Conservation (phyloP, 768 basidiomycete species). For the Coprinellus aureogranulatus region DNA sequence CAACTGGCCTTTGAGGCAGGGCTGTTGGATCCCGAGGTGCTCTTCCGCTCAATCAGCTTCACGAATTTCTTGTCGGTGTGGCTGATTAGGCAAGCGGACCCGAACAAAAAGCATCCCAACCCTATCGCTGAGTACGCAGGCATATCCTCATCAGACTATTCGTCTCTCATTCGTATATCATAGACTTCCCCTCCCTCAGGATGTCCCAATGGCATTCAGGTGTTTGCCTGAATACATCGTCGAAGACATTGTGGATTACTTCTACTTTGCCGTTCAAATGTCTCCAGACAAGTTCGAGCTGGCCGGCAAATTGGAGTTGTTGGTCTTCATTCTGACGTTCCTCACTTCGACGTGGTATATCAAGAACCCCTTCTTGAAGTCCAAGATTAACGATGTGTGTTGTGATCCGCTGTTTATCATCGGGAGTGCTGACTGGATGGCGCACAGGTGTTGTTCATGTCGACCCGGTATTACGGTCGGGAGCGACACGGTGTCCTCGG, state of each 20-base stretch:
- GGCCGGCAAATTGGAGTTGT: slow-evolving; percentile 80
- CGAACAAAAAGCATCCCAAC: slow-evolving; percentile 71
- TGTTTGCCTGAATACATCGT: slow-evolving; percentile 91
- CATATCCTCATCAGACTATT: not conserved
- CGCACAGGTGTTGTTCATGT: slow-evolving; percentile 68
- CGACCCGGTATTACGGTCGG: slow-evolving; percentile 63
- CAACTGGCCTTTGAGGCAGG: slow-evolving; percentile 84
- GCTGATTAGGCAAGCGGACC: slow-evolving; percentile 89
- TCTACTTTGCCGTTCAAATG: slow-evolving; percentile 73
- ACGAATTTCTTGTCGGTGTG: slow-evolving; percentile 90
- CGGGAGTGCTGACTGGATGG: not conserved
- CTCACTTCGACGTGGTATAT: slow-evolving; percentile 94
- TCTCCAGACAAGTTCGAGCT: slow-evolving; percentile 80
- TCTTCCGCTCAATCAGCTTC: slow-evolving; percentile 76
- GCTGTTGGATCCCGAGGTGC: slow-evolving; percentile 81
- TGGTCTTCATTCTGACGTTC: slow-evolving; percentile 88
- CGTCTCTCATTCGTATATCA: not conserved
- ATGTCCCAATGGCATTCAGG: slow-evolving; percentile 81
- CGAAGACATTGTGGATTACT: slow-evolving; percentile 90
- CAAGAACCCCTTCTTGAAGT: slow-evolving; percentile 97
- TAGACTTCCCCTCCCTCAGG: slow-evolving; percentile 81
- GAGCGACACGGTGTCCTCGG: slow-evolving; percentile 75
- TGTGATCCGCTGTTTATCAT: not conserved
- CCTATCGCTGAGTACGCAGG: slow-evolving; percentile 58
- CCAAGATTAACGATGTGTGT: slow-evolving; percentile 89